Base-by-base conservation (phyloP, 176 grass and related monocot genomes). In the Triticum monococcum region DNA sequence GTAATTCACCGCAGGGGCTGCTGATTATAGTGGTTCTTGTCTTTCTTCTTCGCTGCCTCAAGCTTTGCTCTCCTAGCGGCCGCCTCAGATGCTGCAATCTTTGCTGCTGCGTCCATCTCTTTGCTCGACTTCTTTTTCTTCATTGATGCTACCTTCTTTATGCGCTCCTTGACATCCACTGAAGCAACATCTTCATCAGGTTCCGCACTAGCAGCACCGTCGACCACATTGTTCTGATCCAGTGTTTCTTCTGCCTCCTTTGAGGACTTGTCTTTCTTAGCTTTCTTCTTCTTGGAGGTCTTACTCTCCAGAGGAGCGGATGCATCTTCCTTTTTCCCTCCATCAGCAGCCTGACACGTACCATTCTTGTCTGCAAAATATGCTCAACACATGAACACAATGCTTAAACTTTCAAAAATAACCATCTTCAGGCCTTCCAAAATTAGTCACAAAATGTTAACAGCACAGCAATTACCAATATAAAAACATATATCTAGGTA, bases 61-160 rank as follows among this genome's bases (percentile, higher is more conserved):
- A 97, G 91, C 71, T 67, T 89, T 14, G 95, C 92, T 2, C 41
- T 95, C 86, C 95, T 97, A 30, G 95, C 91, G 64, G 92, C 87
- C 2, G 95, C 92, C 77, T 97, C 95, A 0, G 83, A 79, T 31
- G 92, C 83, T 14, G 91, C 95, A 12, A 89, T 93, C 70, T 95
- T 97, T 62, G 91, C 92, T 24, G 91, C 92, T 13, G 76, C 20
- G 5, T 91, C 95, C 87, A 92, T 74, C 82, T 97, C 95, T 88
- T 95, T 97, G 60, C 81, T 89, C 12, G 92, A 91, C 69, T 95
- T 97, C 93, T 97, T 97, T 84, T 97, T 97, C 91, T 90, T 97
- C 85, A 84, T 85, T 1, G 87, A 87, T 24, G 92, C 89, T 62
- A 97, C 22, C 79, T 95, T 97, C 82, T 97, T 97, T 70, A 97